These are phyloP conservation scores for Jaapia argillacea DNA, from an alignment of 768 basidiomycete genomes.

Conservation along the genomic window DNA sequence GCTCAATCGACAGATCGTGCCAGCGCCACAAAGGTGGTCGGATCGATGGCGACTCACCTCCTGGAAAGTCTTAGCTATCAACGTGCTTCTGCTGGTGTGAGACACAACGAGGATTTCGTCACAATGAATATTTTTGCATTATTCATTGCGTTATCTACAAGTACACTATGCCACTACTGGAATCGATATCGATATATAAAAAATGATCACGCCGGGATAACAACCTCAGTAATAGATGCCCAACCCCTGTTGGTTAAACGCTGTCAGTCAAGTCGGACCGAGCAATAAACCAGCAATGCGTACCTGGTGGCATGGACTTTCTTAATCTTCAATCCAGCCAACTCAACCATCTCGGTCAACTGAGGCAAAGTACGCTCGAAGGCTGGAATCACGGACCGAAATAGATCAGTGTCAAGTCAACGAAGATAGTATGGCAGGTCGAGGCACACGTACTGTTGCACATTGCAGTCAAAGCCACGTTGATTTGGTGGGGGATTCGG, in stretches of 20 bases:
- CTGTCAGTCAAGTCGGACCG: neutral
- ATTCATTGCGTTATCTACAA: too few relatives aligned
- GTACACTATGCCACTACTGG: too few relatives aligned
- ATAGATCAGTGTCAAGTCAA: neutral
- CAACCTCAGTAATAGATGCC: neutral
- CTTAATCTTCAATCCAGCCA: conserved; percentile 26
- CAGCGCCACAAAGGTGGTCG: too few relatives aligned
- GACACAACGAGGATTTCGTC: too few relatives aligned
- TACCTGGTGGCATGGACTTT: conserved; percentile 29
- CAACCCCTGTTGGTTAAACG: neutral
- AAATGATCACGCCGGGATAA: too few relatives aligned
- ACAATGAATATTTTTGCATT: too few relatives aligned
- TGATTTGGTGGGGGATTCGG: conserved; percentile 27
- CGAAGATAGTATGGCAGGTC: neutral
- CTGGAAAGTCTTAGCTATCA: too few relatives aligned
- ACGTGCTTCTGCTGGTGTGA: too few relatives aligned
- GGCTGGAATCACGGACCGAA: conserved; percentile 15
- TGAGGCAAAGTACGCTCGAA: conserved; percentile 28
- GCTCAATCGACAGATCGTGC: too few relatives aligned
- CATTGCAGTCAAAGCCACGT: conserved; percentile 26
- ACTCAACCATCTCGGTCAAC: conserved; percentile 27
- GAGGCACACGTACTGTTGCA: conserved; percentile 20
- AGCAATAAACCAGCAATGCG: conserved; percentile 3
- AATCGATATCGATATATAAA: too few relatives aligned
- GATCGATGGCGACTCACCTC: too few relatives aligned